phyloP scores from a whole-genome alignment of 2,329 filamentous ascomycete genomes.

The Diplodia intermedia region DNA sequence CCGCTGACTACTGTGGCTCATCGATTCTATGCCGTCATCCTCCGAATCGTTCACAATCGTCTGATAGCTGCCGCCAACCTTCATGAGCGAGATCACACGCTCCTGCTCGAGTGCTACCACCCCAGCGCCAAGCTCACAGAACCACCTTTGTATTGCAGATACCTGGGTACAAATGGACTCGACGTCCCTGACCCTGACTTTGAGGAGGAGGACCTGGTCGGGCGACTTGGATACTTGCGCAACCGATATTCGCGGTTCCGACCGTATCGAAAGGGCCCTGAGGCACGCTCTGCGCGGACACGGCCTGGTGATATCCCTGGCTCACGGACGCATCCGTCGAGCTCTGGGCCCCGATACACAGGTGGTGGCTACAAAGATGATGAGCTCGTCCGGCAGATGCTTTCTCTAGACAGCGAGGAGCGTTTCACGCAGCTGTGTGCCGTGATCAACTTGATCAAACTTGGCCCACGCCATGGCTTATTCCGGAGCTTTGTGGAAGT shows the following conservation, averaged over 20 bases:
- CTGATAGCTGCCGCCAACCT: conserved; percentile 65
- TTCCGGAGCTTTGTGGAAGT: conserved; percentile 67
- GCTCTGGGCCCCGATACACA: conserved; percentile 34
- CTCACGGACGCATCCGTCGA: conserved; percentile 49
- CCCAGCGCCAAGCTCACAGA: conserved; percentile 72
- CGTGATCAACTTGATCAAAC: conserved; percentile 71
- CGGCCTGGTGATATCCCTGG: conserved; percentile 54
- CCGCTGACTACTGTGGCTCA: conserved; percentile 65
- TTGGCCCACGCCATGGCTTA: conserved; percentile 65
- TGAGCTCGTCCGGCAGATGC: conserved; percentile 62
- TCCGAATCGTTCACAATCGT: conserved; percentile 69
- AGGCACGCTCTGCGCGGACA: not conserved
- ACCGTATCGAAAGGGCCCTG: conserved; percentile 54
- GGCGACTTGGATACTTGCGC: conserved; percentile 46
- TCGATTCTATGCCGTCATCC: conserved; percentile 68
- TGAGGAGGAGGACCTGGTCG: conserved; percentile 37
- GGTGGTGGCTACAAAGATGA: conserved; percentile 42
- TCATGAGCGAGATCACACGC: conserved; percentile 61
- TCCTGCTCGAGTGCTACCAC: conserved; percentile 81
- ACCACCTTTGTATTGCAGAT: conserved; percentile 72
- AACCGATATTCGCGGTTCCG: conserved; percentile 71
- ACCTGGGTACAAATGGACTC: conserved; percentile 69
- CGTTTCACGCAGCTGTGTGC: conserved; percentile 77
- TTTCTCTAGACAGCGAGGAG: conserved; percentile 73
- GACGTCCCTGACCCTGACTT: conserved; percentile 46